Conservation (phyloP, 129 eudicot species). For the Scalesia atractyloides region DNA sequence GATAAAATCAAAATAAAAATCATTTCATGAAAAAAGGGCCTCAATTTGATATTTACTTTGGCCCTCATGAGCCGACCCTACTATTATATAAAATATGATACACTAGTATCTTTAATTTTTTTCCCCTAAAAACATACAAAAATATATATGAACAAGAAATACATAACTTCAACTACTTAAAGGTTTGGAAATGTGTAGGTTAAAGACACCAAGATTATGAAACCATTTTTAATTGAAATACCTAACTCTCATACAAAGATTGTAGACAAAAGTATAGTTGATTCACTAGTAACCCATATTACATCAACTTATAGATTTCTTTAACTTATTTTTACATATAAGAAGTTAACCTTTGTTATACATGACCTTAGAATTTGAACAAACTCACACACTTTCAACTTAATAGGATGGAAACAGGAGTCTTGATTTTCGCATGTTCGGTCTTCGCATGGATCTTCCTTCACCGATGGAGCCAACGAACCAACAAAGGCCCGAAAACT, state of each 20-base stretch:
- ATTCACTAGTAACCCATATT: slow-evolving; percentile 42
- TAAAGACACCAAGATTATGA: slow-evolving; percentile 57
- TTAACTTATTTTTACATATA: slow-evolving; percentile 20
- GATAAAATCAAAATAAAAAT: too few relatives aligned
- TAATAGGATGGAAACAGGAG: slow-evolving; percentile 15
- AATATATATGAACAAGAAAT: too few relatives aligned
- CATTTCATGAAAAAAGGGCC: too few relatives aligned
- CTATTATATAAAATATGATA: too few relatives aligned
- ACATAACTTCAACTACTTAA: neutral
- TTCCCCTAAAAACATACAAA: too few relatives aligned
- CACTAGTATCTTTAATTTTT: too few relatives aligned
- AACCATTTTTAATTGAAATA: slow-evolving; percentile 9
- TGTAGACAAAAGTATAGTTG: slow-evolving; percentile 40
- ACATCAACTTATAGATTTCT: slow-evolving; percentile 32
- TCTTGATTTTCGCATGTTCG: slow-evolving; percentile 53
- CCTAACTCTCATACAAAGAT: slow-evolving; percentile 51
- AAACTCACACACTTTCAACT: slow-evolving; percentile 5
- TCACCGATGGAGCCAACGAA: slow-evolving; percentile 71
- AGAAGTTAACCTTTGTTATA: slow-evolving; percentile 22
- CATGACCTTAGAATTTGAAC: slow-evolving; percentile 11
- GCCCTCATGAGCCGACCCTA: too few relatives aligned
- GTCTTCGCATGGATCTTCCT: slow-evolving; percentile 62
- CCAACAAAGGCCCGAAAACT: slow-evolving; percentile 66
- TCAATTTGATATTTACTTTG: too few relatives aligned
- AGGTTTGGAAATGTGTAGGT: slow-evolving; percentile 42